Conservation (phyloP, 2,329 filamentous ascomycete species). For the Colletotrichum shisoi region DNA sequence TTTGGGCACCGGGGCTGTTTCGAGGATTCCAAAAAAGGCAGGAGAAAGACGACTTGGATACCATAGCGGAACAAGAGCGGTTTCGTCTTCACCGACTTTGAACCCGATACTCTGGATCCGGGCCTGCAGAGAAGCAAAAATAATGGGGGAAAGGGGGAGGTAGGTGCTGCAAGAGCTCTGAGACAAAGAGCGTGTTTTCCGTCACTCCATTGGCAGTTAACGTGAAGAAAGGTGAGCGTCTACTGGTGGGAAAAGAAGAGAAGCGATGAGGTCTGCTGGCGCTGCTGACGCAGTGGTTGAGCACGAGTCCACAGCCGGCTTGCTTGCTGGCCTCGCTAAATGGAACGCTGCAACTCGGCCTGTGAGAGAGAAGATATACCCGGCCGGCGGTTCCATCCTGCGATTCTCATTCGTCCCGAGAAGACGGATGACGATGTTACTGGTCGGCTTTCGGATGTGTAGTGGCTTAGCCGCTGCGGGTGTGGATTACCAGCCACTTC, state of each 20-base stretch:
- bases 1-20: conserved; percentile 10
- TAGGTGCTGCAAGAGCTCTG: conserved; percentile 24
- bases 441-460: conserved; percentile 29
- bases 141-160: not conserved
- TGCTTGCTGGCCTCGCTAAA: conserved; percentile 10
- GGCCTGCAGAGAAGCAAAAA: conserved; percentile 25
- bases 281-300: conserved; percentile 9
- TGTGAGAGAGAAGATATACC: conserved; percentile 35
- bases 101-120: conserved; percentile 32
- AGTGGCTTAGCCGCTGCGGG: conserved; percentile 40
- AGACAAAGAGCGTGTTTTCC: conserved; percentile 5
- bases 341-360: conserved; percentile 20
- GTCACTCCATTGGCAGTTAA: conserved; percentile 6
- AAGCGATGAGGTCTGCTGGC: conserved; percentile 10
- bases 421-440: conserved; percentile 22
- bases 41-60: conserved; percentile 28
- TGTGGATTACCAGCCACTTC: conserved; percentile 37
- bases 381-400: conserved; percentile 34
- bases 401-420: conserved; percentile 37
- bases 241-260: conserved; percentile 34
- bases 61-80: conserved; percentile 19
- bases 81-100: conserved; percentile 35
- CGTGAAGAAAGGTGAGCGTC: not conserved
- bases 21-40: conserved; percentile 29
- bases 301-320: conserved; percentile 5